phyloP scores from a whole-genome alignment of 2,329 filamentous ascomycete genomes.

The Ophiocordyceps robertsii region DNA sequence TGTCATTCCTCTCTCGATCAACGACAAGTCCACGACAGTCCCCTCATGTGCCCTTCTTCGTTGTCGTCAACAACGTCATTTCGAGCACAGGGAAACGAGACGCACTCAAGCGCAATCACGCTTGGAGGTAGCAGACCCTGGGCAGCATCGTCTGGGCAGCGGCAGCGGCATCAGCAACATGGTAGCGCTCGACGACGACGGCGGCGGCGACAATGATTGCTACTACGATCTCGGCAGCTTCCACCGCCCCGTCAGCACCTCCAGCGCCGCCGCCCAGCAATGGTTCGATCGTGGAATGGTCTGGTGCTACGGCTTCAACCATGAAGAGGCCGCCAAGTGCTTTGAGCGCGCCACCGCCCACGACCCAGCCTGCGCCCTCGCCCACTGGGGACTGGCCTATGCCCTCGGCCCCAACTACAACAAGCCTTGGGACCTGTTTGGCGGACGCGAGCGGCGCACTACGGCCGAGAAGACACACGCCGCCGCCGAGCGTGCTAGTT shows the following conservation, averaged over 20 bases:
- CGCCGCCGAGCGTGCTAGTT: conserved; percentile 15
- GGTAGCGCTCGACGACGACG: neutral
- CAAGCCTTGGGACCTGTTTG: conserved; percentile 64
- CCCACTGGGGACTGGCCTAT: conserved; percentile 59
- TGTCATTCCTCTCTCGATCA: no score
- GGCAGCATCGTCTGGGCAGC: no score
- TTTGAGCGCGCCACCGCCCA: conserved; percentile 44
- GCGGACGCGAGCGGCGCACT: conserved; percentile 40
- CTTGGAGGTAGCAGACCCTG: no score
- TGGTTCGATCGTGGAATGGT: conserved; percentile 65
- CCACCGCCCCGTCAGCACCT: conserved; percentile 39
- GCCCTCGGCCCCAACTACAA: conserved; percentile 63
- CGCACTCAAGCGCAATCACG: no score
- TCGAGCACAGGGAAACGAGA: no score
- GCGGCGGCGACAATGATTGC: conserved; percentile 1
- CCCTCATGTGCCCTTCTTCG: no score
- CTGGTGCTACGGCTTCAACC: conserved; percentile 67
- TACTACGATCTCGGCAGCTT: conserved; percentile 52
- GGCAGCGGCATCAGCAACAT: no score
- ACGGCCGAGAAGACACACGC: conserved; percentile 26
- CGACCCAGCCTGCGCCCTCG: conserved; percentile 46
- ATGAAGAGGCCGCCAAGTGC: conserved; percentile 54
- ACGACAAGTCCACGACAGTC: no score
- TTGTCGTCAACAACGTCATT: no score
- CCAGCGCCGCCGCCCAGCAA: conserved; percentile 34